These are phyloP conservation scores for Rutstroemia sp. DNA, from an alignment of 2,329 filamentous ascomycete species.

Conservation along the genomic window DNA sequence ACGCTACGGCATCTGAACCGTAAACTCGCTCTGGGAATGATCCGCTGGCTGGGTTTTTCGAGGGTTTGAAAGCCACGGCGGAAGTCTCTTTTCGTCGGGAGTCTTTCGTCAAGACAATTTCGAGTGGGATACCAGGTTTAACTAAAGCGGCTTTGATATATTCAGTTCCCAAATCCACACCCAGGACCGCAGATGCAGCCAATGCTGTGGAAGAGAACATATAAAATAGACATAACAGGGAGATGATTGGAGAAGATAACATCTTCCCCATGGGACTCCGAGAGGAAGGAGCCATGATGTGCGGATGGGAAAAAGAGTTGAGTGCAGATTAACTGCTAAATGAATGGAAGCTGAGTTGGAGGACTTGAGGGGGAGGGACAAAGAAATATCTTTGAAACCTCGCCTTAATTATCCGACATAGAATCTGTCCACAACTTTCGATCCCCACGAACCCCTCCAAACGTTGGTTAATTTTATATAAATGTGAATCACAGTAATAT, in stretches of 20 bases:
- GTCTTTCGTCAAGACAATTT: conserved; percentile 96
- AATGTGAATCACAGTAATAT: neutral
- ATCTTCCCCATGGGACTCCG: conserved; percentile 14
- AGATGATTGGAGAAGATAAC: conserved; percentile 22
- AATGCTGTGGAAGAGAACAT: conserved; percentile 29
- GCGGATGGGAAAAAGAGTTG: neutral
- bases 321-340: conserved; percentile 19
- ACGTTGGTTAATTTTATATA: neutral
- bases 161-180: conserved; percentile 90
- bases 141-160: conserved; percentile 95
- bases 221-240: conserved; percentile 27
- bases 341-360: conserved; percentile 22
- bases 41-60: conserved; percentile 54
- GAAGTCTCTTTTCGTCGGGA: conserved; percentile 92
- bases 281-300: conserved; percentile 23
- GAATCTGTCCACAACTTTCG: conserved; percentile 27
- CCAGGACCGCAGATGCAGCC: conserved; percentile 64
- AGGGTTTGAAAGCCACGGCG: conserved; percentile 87
- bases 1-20: conserved; percentile 82
- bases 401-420: conserved; percentile 18
- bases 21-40: conserved; percentile 84
- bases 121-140: conserved; percentile 92
- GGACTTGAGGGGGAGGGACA: neutral
- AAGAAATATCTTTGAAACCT: conserved; percentile 19
- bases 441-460: neutral